phyloP scores from a whole-genome alignment of 1,284 basidiomycete species.

The Naganishia sp. region DNA sequence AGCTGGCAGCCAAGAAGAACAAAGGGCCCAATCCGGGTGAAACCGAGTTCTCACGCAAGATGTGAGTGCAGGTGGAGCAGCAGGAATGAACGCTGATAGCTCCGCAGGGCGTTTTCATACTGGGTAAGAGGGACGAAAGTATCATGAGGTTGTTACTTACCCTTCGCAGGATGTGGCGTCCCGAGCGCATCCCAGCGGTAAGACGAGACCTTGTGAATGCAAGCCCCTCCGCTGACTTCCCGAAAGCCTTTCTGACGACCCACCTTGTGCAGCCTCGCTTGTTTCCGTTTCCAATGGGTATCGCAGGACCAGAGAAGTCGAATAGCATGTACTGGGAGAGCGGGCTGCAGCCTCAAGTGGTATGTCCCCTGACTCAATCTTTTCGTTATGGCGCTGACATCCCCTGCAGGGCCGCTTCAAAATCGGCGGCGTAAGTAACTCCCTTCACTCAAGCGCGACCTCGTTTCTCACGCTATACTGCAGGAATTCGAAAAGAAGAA shows the following conservation, averaged over 20 bases:
- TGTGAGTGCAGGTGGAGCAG: slow-evolving; percentile 5
- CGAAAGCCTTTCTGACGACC: slow-evolving; percentile 27
- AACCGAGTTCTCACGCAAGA: slow-evolving; percentile 29
- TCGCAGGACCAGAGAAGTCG: slow-evolving; percentile 28
- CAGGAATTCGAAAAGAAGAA: slow-evolving; percentile 31
- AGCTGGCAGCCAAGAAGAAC: slow-evolving; percentile 24
- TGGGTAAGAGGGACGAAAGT: slow-evolving; percentile 25
- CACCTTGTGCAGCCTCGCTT: slow-evolving; percentile 28
- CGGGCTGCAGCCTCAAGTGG: slow-evolving; percentile 32
- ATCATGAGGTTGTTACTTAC: background rate
- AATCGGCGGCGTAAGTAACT: slow-evolving; percentile 24
- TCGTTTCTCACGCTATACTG: background rate
- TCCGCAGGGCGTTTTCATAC: slow-evolving; percentile 29
- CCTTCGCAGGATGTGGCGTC: slow-evolving; percentile 28
- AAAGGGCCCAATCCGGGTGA: slow-evolving; percentile 31
- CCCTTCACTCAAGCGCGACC: background rate
- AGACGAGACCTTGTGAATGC: background rate
- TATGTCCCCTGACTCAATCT: background rate
- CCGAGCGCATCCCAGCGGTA: slow-evolving; percentile 33
- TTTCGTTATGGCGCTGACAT: no score
- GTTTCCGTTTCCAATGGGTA: slow-evolving; percentile 32
- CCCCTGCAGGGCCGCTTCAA: slow-evolving; percentile 29
- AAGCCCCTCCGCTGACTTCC: background rate
- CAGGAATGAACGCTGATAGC: background rate
- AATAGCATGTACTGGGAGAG: slow-evolving; percentile 33